Evolutionary conservation across 2,329 filamentous ascomycete species (phyloP).

Genomic region (Pseudogymnoascus destructans): DNA sequence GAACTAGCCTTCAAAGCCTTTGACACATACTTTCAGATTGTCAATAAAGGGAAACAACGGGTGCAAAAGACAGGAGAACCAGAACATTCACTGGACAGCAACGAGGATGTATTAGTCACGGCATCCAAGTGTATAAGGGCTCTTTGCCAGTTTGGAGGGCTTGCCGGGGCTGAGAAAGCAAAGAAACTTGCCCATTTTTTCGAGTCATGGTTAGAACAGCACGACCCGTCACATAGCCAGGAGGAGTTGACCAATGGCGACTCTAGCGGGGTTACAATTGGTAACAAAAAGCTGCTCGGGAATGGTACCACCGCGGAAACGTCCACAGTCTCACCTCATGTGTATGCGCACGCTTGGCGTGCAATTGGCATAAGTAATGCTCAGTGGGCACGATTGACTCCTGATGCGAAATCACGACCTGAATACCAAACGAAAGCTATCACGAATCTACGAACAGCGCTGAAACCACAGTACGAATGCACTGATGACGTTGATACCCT

Average conservation of each 20-base stretch:
- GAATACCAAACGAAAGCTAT: slow-evolving; percentile 69
- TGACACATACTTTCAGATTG: slow-evolving; percentile 81
- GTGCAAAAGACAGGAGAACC: slow-evolving; percentile 63
- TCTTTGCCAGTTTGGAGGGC: slow-evolving; percentile 68
- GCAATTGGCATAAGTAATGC: slow-evolving; percentile 77
- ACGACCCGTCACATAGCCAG: slow-evolving; percentile 22
- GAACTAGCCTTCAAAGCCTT: slow-evolving; percentile 83
- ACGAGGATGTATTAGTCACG: slow-evolving; percentile 63
- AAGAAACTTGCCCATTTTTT: slow-evolving; percentile 56
- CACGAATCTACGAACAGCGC: slow-evolving; percentile 57
- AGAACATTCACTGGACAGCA: slow-evolving; percentile 63
- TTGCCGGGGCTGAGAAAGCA: slow-evolving; percentile 66
- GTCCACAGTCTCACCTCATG: slow-evolving; percentile 38
- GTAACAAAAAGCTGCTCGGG: slow-evolving; percentile 12
- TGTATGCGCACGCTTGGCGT: slow-evolving; percentile 62
- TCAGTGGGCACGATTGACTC: slow-evolving; percentile 75
- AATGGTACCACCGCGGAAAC: slow-evolving; percentile 13
- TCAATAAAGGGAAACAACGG: slow-evolving; percentile 72
- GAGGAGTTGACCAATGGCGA: slow-evolving; percentile 19
- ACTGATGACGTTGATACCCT: slow-evolving; percentile 60
- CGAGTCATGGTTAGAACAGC: slow-evolving; percentile 60
- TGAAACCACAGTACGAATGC: slow-evolving; percentile 53
- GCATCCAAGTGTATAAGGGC: slow-evolving; percentile 68
- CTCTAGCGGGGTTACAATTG: background rate
- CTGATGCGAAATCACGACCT: slow-evolving; percentile 55